Conservation (phyloP, 2,329 filamentous ascomycete genomes). For the Alternaria solani region DNA sequence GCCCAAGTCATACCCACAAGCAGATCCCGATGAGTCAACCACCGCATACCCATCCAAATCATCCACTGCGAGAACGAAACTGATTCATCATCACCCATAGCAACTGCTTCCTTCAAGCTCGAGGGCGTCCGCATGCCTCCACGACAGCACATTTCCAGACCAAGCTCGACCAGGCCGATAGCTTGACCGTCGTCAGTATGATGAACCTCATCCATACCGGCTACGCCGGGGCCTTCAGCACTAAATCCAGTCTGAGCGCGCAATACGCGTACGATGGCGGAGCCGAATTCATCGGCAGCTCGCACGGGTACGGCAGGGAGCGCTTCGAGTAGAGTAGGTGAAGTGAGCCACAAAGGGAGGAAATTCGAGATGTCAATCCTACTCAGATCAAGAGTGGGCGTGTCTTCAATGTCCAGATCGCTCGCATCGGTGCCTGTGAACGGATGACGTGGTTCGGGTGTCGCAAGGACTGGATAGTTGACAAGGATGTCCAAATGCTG, state of each 20-base stretch:
- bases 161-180: constrained; percentile 46
- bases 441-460: background rate
- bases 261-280: constrained; percentile 50
- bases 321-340: constrained; percentile 49
- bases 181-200: constrained; percentile 29
- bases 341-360: constrained; percentile 53
- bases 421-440: background rate
- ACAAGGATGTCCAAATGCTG: constrained; percentile 13
- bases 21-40: constrained; percentile 30
- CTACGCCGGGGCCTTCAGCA: constrained; percentile 46
- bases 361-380: constrained; percentile 22
- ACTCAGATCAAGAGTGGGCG: background rate
- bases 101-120: constrained; percentile 36
- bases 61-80: constrained; percentile 25
- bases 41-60: constrained; percentile 24
- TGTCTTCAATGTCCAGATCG: background rate
- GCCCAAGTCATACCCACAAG: constrained; percentile 47
- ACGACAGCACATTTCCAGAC: constrained; percentile 38
- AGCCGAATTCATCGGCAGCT: constrained; percentile 43
- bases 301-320: constrained; percentile 49
- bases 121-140: constrained; percentile 22
- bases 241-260: constrained; percentile 53
- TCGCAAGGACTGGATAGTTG: constrained; percentile 20
- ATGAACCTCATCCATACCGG: constrained; percentile 53
- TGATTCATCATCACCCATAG: constrained; percentile 52